Evolutionary conservation across 306 rosid species (phyloP).

Genomic region (Trichosanthes truncata): DNA sequence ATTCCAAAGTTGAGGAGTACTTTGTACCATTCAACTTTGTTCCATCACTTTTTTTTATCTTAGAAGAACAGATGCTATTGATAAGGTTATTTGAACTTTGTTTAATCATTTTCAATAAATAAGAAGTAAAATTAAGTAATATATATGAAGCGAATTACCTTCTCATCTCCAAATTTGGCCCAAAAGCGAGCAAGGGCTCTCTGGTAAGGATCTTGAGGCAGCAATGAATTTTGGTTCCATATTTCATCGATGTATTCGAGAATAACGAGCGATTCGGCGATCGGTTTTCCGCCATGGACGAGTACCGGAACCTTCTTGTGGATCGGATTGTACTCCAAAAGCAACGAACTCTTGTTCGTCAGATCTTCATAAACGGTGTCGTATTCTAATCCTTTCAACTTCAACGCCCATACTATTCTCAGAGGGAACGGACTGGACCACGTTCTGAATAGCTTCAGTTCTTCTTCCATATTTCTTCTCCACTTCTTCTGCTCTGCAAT

Average conservation of each 20-base stretch:
- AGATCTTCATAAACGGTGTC: slow-evolving; percentile 28
- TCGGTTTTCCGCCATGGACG: slow-evolving; percentile 21
- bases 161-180: slow-evolving; percentile 15
- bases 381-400: slow-evolving; percentile 22
- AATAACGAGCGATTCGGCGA: slow-evolving; percentile 19
- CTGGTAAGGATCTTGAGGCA: slow-evolving; percentile 15
- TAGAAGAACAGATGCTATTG: too few species aligned
- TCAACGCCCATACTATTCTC: slow-evolving; percentile 31
- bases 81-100: too few species aligned
- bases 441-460: slow-evolving; percentile 17
- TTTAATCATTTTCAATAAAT: too few species aligned
- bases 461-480: slow-evolving; percentile 13
- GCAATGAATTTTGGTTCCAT: slow-evolving; percentile 24
- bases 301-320: slow-evolving; percentile 23
- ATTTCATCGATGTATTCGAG: slow-evolving; percentile 29
- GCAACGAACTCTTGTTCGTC: slow-evolving; percentile 23
- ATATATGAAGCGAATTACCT: not conserved
- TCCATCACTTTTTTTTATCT: too few species aligned
- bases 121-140: too few species aligned
- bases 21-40: too few species aligned
- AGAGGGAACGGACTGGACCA: slow-evolving; percentile 23
- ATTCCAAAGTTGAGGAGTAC: too few species aligned
- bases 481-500: not conserved
- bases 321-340: slow-evolving; percentile 23
- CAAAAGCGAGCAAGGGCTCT: slow-evolving; percentile 25